Base-by-base conservation (phyloP, 202 grass and related monocot genomes). In the Musa balbisiana region DNA sequence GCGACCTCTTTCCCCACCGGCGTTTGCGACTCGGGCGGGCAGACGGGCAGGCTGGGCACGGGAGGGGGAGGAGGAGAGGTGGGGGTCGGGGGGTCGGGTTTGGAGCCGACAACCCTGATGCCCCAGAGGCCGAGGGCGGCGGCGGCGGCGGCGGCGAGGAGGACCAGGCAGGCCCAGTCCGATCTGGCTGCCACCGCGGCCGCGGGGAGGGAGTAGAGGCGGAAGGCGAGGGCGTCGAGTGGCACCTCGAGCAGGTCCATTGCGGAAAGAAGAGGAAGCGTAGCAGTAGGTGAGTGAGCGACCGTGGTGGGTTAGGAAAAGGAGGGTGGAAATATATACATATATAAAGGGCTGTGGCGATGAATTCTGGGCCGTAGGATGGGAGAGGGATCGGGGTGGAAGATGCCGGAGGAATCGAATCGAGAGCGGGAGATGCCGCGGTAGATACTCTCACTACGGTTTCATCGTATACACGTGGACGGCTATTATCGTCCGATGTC, bases 181-280 rank as follows among this genome's bases (percentile, higher is more conserved):
- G 92, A 81, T 8, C 86, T 75, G 5, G 76, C 80, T 0, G 85
- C 20, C 2, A 84, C 89, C n/a, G 55, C 77, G 14, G 53, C 76
- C 6, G 82, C 89, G 13, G 80, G 79, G 33, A 91, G 70, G 69
- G 88, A 81, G 82, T 93, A 71, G 24, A 91, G 56, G 73, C 82
- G 82, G 67, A 93, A 85, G 12, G 88, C 86, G 51, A 89, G 55
- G 55, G 84, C 84, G 55, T 93, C 90, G 1, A 84, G 33, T 0
- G 84, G 88, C 19, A 86, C 68, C 75, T 91, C 93, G 1, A 89
- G 82, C 79, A 91, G 64, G 33, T 97, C 90, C 93, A 97, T 97
- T 52, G 11, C 14, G 17, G 52, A 17, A 59, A 23, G 15, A 2
- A 3, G 22, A 54, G n/a, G 5, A 0, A 71, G 17, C 63, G 51